A percentile compares a stretch with the other conserved stretches of the same genome.
Conservation (phyloP, 495 filamentous ascomycete species). For the Platismatia glauca region DNA sequence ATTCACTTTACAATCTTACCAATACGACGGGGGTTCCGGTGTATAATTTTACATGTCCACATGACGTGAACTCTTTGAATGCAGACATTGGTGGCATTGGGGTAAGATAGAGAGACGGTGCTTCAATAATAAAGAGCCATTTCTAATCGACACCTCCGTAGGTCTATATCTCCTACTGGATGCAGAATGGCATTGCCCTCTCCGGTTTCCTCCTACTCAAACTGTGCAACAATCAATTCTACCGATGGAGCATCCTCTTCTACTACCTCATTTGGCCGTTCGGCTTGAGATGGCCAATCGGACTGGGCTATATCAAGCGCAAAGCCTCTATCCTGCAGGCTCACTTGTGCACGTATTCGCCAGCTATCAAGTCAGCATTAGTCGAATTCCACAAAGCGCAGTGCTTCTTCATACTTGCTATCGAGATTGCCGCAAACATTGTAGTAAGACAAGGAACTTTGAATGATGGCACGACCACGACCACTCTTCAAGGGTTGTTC, state of each 20-base stretch:
- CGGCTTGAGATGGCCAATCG: neutral
- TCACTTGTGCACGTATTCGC: neutral
- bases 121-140: too few relatives aligned
- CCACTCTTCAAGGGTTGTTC: too few relatives aligned
- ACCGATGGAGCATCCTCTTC: neutral
- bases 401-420: conserved; percentile 6
- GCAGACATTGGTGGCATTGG: conserved; percentile 11
- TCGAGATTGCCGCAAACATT: conserved; percentile 1
- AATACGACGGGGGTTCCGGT: too few relatives aligned
- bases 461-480: neutral
- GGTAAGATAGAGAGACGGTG: neutral
- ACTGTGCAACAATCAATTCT: neutral
- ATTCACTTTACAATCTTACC: too few relatives aligned
- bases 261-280: neutral
- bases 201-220: neutral
- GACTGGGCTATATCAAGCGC: neutral
- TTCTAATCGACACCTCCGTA: neutral
- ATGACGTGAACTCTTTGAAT: neutral
- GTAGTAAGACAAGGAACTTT: neutral
- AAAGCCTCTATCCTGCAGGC: neutral
- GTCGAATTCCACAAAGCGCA: conserved; percentile 12
- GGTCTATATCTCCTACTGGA: conserved; percentile 11
- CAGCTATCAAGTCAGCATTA: conserved; percentile 3
- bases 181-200: neutral
- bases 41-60: too few relatives aligned